Percentiles rank a stretch among this genome's conserved stretches.
Conservation (phyloP, 768 basidiomycete genomes). For the Kwoniella europaea region DNA sequence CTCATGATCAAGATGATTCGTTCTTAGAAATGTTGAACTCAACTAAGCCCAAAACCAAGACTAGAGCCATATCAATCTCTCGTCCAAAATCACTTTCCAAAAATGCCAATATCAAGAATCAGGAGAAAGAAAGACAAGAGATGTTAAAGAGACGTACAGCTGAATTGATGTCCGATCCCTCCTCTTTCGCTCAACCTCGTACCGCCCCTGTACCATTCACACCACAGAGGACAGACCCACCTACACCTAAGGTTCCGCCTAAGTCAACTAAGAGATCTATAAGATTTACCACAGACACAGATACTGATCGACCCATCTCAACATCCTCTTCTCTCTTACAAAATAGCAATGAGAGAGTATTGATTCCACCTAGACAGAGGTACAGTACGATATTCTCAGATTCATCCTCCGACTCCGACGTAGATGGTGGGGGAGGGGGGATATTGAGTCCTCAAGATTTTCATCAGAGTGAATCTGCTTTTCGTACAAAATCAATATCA, state of each 20-base stretch:
- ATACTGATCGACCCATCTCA: not conserved
- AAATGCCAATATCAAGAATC: not conserved
- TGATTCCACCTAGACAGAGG: constrained; percentile 1
- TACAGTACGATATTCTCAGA: not conserved
- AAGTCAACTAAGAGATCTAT: not conserved
- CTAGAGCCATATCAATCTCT: not conserved
- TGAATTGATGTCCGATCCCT: constrained; percentile 30
- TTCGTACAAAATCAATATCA: not conserved
- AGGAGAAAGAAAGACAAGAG: not conserved
- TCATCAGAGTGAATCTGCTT: not conserved
- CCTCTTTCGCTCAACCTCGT: constrained; percentile 30
- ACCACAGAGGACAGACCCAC: not conserved
- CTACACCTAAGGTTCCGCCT: not conserved
- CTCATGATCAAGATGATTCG: constrained; percentile 1
- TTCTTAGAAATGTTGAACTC: constrained; percentile 22
- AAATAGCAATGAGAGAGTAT: not conserved
- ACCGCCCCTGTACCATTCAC: constrained; percentile 30
- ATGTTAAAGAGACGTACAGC: constrained; percentile 21
- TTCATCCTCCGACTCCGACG: not conserved
- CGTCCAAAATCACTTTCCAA: not conserved
- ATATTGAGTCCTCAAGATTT: not conserved
- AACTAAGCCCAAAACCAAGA: not conserved
- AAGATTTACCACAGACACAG: not conserved
- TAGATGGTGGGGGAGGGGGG: not conserved
- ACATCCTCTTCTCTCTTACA: not conserved